Base-by-base conservation (phyloP, 2,329 filamentous ascomycete genomes). In the Tricladium varicosporioides region DNA sequence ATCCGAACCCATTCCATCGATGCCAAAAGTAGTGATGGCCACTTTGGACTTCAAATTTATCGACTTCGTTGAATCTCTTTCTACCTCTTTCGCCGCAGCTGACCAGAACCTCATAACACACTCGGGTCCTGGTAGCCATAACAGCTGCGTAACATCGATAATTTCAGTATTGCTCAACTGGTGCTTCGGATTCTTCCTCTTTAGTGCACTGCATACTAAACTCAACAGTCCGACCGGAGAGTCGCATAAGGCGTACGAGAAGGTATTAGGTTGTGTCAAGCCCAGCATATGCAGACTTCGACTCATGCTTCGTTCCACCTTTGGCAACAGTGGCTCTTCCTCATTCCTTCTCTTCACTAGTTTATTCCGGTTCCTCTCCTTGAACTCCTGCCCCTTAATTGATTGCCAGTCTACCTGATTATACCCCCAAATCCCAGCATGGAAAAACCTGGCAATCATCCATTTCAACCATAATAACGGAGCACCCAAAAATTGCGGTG, bases 71-170 rank as follows among this genome's bases (percentile, higher is more conserved):
- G 59, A 51, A 9, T 33, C 40, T 27, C 22, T 27, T 13, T 57
- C 57, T 2, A 59, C 52, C 32, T 70, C 68, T 9, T 48, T 51
- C 13, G 58, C 48, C 2, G 64, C 67, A 22, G 58, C 53, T 15
- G 79, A 75, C 80, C 78, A 83, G 55, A 80, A 86, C 22, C 84
- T 74, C 63, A 87, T 70, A 2, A 78, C 79, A 1, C 78, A 78
- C 65, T 88, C 85, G 0, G 84, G 84, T 0, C 85, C 86, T 0
- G 86, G 85, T 0, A 89, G 70, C 86, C 86, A 89, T 18, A 84
- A 80, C 27, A 88, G 71, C 67, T 83, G 80, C 1, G 83, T 80
- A 64, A 86, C 74, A 15, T 82, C 83, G 57, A 89, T 75, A 19
- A 88, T 74, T 54, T 87, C 82, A 13, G 75, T 72, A 2, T 75